These are phyloP conservation scores for Physcomitrellopsis africana DNA, from an alignment of 225 moss, liverwort and hornwort species.

Conservation along the genomic window DNA sequence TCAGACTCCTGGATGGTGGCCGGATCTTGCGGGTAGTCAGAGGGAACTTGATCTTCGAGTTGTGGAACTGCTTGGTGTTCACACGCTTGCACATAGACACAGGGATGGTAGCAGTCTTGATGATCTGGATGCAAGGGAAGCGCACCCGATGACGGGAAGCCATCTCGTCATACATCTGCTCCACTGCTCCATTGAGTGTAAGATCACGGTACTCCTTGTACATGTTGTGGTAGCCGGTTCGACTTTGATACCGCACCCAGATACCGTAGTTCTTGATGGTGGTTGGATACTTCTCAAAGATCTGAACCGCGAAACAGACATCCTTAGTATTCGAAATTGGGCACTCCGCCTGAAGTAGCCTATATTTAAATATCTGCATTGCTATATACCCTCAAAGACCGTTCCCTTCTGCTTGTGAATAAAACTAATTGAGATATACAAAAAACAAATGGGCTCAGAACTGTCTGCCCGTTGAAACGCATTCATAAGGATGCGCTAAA, in stretches of 20 bases:
- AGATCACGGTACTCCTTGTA: too few species aligned
- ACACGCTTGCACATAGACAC: slow-evolving; percentile 66
- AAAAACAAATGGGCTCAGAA: too few species aligned
- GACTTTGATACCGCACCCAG: too few species aligned
- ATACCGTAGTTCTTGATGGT: too few species aligned
- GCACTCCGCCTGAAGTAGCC: slow-evolving; percentile 43
- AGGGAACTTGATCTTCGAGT: slow-evolving; percentile 25
- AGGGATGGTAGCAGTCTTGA: slow-evolving; percentile 31
- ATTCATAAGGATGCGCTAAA: too few species aligned
- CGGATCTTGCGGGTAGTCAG: slow-evolving; percentile 66
- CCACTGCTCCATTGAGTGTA: slow-evolving; percentile 35
- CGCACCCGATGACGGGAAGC: slow-evolving; percentile 76
- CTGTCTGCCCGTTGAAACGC: too few species aligned
- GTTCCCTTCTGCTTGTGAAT: too few species aligned
- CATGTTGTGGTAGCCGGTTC: too few species aligned
- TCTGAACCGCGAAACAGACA: slow-evolving; percentile 20
- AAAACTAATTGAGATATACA: too few species aligned
- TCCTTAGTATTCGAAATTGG: slow-evolving; percentile 27
- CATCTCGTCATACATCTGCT: slow-evolving; percentile 82
- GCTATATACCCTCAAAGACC: too few species aligned
- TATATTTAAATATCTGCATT: too few species aligned
- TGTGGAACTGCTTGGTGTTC: slow-evolving; percentile 70
- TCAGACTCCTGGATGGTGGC: slow-evolving; percentile 63
- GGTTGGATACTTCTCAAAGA: too few species aligned
- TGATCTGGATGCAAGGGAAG: slow-evolving; percentile 68